These are phyloP conservation scores for Platanus orientalis DNA, from an alignment of 164 flowering plant species.

Conservation along the genomic window DNA sequence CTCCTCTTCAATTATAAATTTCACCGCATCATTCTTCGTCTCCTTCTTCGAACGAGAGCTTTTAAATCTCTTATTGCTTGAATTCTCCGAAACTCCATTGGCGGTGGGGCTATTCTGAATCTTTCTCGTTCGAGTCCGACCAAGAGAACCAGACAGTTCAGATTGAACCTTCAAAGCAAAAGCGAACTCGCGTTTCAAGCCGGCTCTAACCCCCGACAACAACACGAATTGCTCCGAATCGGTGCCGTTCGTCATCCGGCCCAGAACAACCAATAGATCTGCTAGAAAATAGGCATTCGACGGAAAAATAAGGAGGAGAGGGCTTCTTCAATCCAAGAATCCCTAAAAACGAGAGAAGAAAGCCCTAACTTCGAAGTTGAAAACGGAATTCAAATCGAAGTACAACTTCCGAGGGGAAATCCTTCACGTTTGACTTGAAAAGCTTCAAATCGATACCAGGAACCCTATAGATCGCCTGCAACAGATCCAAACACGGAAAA, in stretches of 20 bases:
- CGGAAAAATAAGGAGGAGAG: background rate
- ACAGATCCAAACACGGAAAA: background rate
- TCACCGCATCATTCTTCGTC: background rate
- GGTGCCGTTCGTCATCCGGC: slow-evolving; percentile 20
- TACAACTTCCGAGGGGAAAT: background rate
- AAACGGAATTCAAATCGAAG: background rate
- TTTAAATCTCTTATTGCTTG: slow-evolving; percentile 13
- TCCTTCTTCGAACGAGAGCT: background rate
- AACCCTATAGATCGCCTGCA: background rate
- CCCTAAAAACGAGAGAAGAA: background rate
- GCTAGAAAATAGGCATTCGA: background rate
- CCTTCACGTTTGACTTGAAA: background rate
- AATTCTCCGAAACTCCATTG: background rate
- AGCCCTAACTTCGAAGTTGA: slow-evolving; percentile 2
- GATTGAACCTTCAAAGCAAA: slow-evolving; percentile 27
- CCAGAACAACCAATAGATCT: background rate
- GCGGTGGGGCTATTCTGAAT: background rate
- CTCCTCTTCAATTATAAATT: background rate
- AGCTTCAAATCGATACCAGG: background rate
- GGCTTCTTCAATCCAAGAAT: background rate
- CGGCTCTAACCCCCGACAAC: slow-evolving; percentile 20
- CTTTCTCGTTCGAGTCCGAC: slow-evolving; percentile 17
- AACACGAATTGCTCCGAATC: slow-evolving; percentile 19
- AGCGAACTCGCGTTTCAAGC: slow-evolving; percentile 32
- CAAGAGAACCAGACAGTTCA: slow-evolving; percentile 15